Evolutionary conservation across 2,329 filamentous ascomycete species (phyloP), one percentile per base, ranked within the genome.

Genomic region (Fusarium chaquense): DNA sequence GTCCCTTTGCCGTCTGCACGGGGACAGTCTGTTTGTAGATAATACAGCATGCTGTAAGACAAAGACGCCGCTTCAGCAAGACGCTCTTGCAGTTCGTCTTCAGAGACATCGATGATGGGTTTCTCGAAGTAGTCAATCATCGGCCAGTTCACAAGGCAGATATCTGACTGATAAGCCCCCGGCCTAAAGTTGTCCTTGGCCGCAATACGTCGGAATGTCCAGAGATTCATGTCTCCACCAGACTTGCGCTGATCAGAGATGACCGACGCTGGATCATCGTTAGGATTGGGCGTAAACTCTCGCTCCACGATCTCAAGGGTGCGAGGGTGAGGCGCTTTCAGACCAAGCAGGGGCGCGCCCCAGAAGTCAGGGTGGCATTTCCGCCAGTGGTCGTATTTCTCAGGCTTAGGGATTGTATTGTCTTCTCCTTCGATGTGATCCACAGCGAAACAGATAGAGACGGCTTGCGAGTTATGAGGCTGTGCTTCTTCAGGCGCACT

Each of bases 91-190:
- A 74, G 32, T 26, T 75, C 65, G 8, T 60, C 24, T 4, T 76
- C 73, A 0, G 62, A 32, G 0, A 73, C 68, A 16, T 76, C 74
- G 24, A 76, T 74, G 35, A 76, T 75, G 40, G 74, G 72, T 12
- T 73, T 72, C 53, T 76, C 74, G 2, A 76, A 76, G 57, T 76
- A 76, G 18, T 76, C 74, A 8, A 76, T 76, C 74, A 76, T 76
- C 0, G 74, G 74, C 74, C 74, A 76, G 47, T 76, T 76, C 12
- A 76, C 74, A 41, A 76, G 65, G 16, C 74, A 76, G 1, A 76
- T 62, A 40, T 76, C 74, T 0, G 74, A 76, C 3, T 46, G 43
- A 20, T 76, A 76, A 1, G 70, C 67, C 1, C 74, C 74, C 0
- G 62, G 46, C 0, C 18, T 49, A 36, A 76, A 76, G 49, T 76